Evolutionary conservation across 768 basidiomycete genomes (phyloP).

Genomic region (Auricularia heimuer): DNA sequence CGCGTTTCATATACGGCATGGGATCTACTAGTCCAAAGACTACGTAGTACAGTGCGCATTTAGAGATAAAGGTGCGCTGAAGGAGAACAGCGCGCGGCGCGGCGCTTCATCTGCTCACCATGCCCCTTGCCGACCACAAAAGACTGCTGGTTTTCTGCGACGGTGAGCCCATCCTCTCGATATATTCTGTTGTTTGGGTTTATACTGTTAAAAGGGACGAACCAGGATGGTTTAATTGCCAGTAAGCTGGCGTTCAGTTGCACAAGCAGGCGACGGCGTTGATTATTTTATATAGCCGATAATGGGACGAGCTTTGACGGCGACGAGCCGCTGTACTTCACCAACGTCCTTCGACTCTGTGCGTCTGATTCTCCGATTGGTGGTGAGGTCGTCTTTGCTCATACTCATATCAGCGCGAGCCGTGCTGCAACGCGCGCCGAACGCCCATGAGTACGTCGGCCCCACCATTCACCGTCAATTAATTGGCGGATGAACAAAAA

Average conservation of each 20-base stretch:
- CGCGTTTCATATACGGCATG: no score
- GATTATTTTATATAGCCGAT: background rate
- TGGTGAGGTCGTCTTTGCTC: background rate
- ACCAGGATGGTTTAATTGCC: background rate
- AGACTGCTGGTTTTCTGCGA: constrained; percentile 1
- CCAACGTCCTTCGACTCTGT: background rate
- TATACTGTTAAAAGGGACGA: background rate
- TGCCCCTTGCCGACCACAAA: background rate
- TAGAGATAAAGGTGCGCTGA: no score
- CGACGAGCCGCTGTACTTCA: background rate
- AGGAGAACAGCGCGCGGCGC: background rate
- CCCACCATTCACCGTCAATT: no score
- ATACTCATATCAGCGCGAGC: background rate
- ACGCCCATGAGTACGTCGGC: background rate
- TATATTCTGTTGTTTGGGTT: background rate
- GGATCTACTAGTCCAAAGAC: no score
- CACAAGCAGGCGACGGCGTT: background rate
- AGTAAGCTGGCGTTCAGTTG: background rate
- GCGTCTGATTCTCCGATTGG: background rate
- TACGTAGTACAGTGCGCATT: no score
- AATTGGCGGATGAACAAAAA: background rate
- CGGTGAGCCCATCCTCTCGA: background rate
- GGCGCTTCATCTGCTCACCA: background rate
- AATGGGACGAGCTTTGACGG: background rate
- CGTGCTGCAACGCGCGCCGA: background rate